A percentile compares a stretch with the other conserved stretches of the same genome.
These are phyloP conservation scores for Picochlorum sp. DNA, from an alignment of 139 green algal genomes.

Conservation along the genomic window DNA sequence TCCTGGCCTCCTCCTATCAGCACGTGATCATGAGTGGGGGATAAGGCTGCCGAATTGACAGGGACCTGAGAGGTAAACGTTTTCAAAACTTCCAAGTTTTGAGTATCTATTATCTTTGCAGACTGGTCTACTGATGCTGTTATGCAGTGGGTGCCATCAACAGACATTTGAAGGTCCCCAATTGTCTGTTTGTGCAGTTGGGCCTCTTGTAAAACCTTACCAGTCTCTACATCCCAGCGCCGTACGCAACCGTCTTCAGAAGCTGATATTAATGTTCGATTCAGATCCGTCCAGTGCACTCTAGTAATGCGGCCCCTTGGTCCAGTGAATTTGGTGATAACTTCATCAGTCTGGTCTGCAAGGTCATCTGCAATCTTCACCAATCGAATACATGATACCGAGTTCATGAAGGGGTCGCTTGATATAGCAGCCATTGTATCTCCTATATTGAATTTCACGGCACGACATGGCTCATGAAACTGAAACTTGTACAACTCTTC, in stretches of 20 bases:
- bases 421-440: slow-evolving; percentile 75
- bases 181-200: slow-evolving; percentile 80
- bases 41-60: slow-evolving; percentile 84
- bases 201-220: slow-evolving; percentile 38
- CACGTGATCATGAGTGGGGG: slow-evolving; percentile 87
- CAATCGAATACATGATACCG: slow-evolving; percentile 33
- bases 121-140: slow-evolving; percentile 89
- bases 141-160: slow-evolving; percentile 84
- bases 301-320: slow-evolving; percentile 57
- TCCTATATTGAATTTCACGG: slow-evolving; percentile 55
- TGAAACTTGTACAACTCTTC: slow-evolving; percentile 69
- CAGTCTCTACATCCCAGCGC: slow-evolving; percentile 71
- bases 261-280: slow-evolving; percentile 69
- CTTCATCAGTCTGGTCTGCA: slow-evolving; percentile 36
- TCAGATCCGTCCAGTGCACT: slow-evolving; percentile 66
- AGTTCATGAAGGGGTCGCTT: slow-evolving; percentile 84
- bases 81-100: slow-evolving; percentile 81
- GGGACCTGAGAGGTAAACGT: slow-evolving; percentile 80
- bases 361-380: slow-evolving; percentile 50
- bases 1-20: slow-evolving; percentile 85
- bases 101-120: slow-evolving; percentile 74
- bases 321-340: slow-evolving; percentile 6
- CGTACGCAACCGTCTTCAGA: slow-evolving; percentile 79
- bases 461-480: slow-evolving; percentile 70
- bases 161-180: slow-evolving; percentile 53